Conservation (phyloP, 73 alveolate genomes). For the Symbiodinium pilosum region DNA sequence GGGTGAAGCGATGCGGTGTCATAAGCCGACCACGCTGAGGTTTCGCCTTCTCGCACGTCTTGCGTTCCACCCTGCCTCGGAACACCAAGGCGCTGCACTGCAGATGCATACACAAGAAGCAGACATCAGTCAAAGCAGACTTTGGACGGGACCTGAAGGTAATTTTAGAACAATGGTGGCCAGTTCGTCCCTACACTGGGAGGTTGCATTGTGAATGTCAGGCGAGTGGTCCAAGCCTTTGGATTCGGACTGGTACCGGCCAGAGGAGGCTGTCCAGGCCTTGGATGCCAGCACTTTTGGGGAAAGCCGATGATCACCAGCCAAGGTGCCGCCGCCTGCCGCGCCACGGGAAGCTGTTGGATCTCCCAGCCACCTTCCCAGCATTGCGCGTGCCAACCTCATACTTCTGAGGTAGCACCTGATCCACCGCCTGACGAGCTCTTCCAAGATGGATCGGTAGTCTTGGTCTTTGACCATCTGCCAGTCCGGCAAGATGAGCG, state of each 20-base stretch:
- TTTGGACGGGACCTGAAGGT: no score
- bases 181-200: no score
- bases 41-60: constrained; percentile 68
- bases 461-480: constrained; percentile 32
- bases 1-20: no score
- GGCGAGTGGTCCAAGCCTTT: constrained; percentile 74
- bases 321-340: not conserved
- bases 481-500: constrained; percentile 32
- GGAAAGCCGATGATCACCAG: not conserved
- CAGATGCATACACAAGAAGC: no score
- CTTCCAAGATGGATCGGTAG: constrained; percentile 40
- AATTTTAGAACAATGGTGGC: no score
- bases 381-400: not conserved
- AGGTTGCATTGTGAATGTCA: no score
- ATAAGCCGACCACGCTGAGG: no score
- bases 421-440: constrained; percentile 76
- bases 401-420: constrained; percentile 19
- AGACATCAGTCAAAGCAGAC: no score
- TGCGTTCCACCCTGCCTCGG: constrained; percentile 57
- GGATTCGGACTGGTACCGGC: constrained; percentile 30
- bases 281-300: not conserved
- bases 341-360: not conserved
- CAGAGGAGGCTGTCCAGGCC: constrained; percentile 36
- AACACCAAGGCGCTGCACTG: not conserved
- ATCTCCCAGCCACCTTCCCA: not conserved